A percentile compares a stretch with the other conserved stretches of the same genome.
phyloP scores from a whole-genome alignment of 2,329 filamentous ascomycete species.

The Ophiobolus disseminans region DNA sequence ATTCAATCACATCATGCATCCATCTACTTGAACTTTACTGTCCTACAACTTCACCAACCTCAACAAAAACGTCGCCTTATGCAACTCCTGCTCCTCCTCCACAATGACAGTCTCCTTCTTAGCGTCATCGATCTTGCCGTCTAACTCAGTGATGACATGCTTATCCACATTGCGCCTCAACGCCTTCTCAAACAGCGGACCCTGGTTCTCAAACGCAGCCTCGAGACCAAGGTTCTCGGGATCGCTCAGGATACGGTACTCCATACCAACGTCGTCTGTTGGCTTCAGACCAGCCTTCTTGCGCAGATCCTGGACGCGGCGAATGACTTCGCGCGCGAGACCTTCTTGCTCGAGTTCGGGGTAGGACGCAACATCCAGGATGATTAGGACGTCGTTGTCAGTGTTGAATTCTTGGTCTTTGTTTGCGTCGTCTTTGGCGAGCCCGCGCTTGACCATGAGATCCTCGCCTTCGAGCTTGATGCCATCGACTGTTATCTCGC shows the following conservation, averaged over 20 bases:
- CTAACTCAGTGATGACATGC: slow-evolving; percentile 66
- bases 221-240: slow-evolving; percentile 77
- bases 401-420: slow-evolving; percentile 85
- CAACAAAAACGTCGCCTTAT: slow-evolving; percentile 80
- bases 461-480: slow-evolving; percentile 85
- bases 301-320: slow-evolving; percentile 87
- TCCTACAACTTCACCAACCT: slow-evolving; percentile 73
- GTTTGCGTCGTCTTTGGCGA: slow-evolving; percentile 74
- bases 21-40: slow-evolving; percentile 2
- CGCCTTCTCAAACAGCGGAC: slow-evolving; percentile 74
- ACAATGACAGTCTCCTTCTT: slow-evolving; percentile 67
- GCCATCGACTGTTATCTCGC: slow-evolving; percentile 81
- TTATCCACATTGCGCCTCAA: slow-evolving; percentile 79
- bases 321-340: slow-evolving; percentile 88
- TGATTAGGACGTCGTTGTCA: slow-evolving; percentile 87
- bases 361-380: slow-evolving; percentile 83
- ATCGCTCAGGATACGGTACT: slow-evolving; percentile 82
- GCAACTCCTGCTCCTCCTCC: slow-evolving; percentile 85
- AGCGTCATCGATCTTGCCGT: slow-evolving; percentile 64
- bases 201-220: slow-evolving; percentile 72
- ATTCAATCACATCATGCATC: slow-evolving; percentile 8
- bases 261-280: slow-evolving; percentile 95
- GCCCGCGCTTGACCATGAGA: slow-evolving; percentile 78
- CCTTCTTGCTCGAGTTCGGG: slow-evolving; percentile 88
- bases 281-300: slow-evolving; percentile 92